Evolutionary conservation across 129 eudicot genomes (phyloP), one percentile per base, ranked within the genome.

Genomic region (Gnaphalium uliginosum): DNA sequence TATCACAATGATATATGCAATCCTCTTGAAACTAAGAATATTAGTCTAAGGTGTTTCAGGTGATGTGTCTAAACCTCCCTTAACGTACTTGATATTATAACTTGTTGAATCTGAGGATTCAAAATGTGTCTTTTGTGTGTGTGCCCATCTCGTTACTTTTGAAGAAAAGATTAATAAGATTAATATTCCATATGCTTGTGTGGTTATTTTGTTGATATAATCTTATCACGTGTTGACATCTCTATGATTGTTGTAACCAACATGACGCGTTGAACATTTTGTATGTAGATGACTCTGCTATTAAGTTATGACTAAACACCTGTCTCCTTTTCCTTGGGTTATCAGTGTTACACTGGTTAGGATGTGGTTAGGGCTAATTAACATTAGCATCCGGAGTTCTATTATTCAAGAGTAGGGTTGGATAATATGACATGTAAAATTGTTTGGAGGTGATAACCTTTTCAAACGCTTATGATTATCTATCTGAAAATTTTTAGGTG

Each of bases 21-120:
- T 69, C 23, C 24, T 65, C 23, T 5, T 22, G 30, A 68, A 37
- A 21, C 57, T 9, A 15, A 18, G 22, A 6, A 46, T 46, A 51
- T 51, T 43, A 46, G 60, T 25, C 23, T 25, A 15, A 46, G 73
- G 25, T 21, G 23, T 50, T 69, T 69, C 22, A 69, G 59, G 60
- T 58, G 17, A 11, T 29, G 24, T 61, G 27, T 70, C 75, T 50
- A 51, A 18, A 39, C n/a, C 4, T 19, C 65, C 53, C 4, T 68
- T 21, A 23, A 53, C 30, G 65, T 30, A 29, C 48, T 50, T 53
- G 48, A 71, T 71, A 19, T 53, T 29, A 62, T 27, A 30, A 51
- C 29, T 29, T 54, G 8, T 21, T 71, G 75, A 15, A 71, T 71
- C 19, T 1, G 7, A 27, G 9, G 18, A 26, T 71, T 29, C n/a